phyloP scores from a whole-genome alignment of 2,329 filamentous ascomycete species.

The Tolypocladium paradoxum region DNA sequence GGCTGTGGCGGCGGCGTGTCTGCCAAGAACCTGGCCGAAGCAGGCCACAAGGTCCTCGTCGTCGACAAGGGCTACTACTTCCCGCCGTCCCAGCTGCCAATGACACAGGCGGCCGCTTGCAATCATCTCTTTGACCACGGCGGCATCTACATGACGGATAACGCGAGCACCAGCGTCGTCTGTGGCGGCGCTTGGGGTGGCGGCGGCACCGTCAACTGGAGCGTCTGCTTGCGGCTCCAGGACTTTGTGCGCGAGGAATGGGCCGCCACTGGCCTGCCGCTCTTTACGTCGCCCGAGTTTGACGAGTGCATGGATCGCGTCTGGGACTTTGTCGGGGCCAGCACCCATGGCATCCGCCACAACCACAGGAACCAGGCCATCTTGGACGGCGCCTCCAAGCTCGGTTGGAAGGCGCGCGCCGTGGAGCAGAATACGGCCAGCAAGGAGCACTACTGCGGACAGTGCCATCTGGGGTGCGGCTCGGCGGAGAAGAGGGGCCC shows the following conservation, averaged over 20 bases:
- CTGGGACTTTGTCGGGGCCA: slow-evolving; percentile 68
- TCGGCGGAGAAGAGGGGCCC: slow-evolving; percentile 71
- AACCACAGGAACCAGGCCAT: slow-evolving; percentile 62
- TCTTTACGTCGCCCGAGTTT: slow-evolving; percentile 65
- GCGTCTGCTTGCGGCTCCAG: slow-evolving; percentile 53
- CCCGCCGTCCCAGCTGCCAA: slow-evolving; percentile 60
- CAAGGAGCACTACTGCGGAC: slow-evolving; percentile 62
- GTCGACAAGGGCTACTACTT: slow-evolving; percentile 77
- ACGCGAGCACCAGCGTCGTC: slow-evolving; percentile 48
- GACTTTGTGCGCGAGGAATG: slow-evolving; percentile 71
- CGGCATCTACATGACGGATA: slow-evolving; percentile 44
- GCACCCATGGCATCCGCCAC: slow-evolving; percentile 53
- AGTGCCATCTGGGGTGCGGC: slow-evolving; percentile 50
- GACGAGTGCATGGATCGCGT: slow-evolving; percentile 73
- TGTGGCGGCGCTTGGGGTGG: slow-evolving; percentile 72
- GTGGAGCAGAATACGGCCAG: slow-evolving; percentile 75
- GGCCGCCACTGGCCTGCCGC: slow-evolving; percentile 56
- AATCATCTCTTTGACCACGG: slow-evolving; percentile 60
- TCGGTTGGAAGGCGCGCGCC: slow-evolving; percentile 58
- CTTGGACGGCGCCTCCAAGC: slow-evolving; percentile 62
- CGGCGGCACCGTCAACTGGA: slow-evolving; percentile 85
- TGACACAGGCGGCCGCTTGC: slow-evolving; percentile 51
- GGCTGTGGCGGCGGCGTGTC: slow-evolving; percentile 77
- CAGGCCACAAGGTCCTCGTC: slow-evolving; percentile 64
- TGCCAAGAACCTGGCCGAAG: slow-evolving; percentile 71